Evolutionary conservation across 345 rosid genomes (phyloP), one percentile per base, ranked within the genome.

Genomic region (Hypericum androsaemum): DNA sequence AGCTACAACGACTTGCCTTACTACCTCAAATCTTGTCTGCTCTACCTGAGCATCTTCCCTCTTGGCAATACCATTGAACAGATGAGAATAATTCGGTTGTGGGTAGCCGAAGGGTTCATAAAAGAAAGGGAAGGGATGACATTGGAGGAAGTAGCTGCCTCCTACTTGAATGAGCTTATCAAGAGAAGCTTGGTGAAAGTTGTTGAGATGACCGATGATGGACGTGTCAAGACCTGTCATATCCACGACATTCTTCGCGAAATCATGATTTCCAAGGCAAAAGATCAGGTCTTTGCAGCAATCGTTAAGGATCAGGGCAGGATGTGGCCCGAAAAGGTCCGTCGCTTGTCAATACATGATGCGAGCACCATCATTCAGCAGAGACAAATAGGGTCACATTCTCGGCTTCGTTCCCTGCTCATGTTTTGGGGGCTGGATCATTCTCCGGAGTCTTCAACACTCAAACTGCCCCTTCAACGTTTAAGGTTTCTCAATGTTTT

Each of bases 131-230:
- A 52, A 38, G 83, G 80, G 5, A 71, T 54, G 67, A 66, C 74
- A 11, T 47, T 17, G 5, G 80, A 78, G 60, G 79, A 78, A 36
- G 71, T 62, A 49, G 83, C 73, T 0, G 65, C 66, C 47, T 73
- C 54, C 12, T 78, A 72, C 77, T 59, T 78, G 15, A 37, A 39
- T 14, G 71, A 74, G 65, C 77, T 78, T 42, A 12, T 67, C 37
- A 59, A 60, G 52, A 50, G 80, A 56, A 78, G 73, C 61, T 50
- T 78, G 47, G 43, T 78, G 12, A 73, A 66, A 43, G 71, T 59
- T 38, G 57, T 54, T 5, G 70, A 43, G 3, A 62, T 46, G 7
- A 64, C 57, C 7, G 53, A 46, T 10, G 75, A 69, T 22, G 77
- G 77, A 7, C 28, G 74, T 36, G 55, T 69, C 17, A 72, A 35